Percentiles rank a stretch among this genome's conserved stretches.
These are phyloP conservation scores for Magnaporthiopsis incrustans DNA, from an alignment of 2,329 filamentous ascomycete species.

Conservation along the genomic window DNA sequence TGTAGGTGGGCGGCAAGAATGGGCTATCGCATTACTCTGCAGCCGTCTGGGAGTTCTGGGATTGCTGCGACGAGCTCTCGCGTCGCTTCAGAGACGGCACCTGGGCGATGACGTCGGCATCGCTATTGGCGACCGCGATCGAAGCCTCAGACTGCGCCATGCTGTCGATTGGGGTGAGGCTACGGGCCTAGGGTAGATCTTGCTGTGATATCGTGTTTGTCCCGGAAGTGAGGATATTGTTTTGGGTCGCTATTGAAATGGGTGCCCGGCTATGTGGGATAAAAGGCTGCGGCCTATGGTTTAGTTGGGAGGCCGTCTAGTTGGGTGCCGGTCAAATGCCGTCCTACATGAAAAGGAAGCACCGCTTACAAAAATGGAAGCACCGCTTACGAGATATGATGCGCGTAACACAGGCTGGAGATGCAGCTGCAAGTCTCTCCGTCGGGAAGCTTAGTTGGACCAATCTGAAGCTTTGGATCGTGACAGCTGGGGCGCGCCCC, in stretches of 20 bases:
- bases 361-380: neutral
- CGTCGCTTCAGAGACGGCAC: constrained; percentile 31
- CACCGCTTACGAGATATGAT: neutral
- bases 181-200: neutral
- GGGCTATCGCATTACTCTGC: constrained; percentile 46
- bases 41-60: constrained; percentile 62
- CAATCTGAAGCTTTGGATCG: constrained; percentile 4
- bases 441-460: neutral
- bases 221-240: too few relatives aligned
- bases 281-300: too few relatives aligned
- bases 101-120: constrained; percentile 41
- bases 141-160: constrained; percentile 7
- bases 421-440: neutral
- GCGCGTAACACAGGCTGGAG: neutral
- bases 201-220: neutral
- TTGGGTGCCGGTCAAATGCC: too few relatives aligned
- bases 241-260: too few relatives aligned
- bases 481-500: neutral
- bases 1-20: too few relatives aligned
- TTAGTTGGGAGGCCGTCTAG: too few relatives aligned
- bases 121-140: constrained; percentile 12
- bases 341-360: too few relatives aligned
- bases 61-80: constrained; percentile 54
- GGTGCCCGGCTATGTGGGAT: too few relatives aligned
- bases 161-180: neutral